Evolutionary conservation across 2,329 filamentous ascomycete species (phyloP), one percentile per base, ranked within the genome.

Genomic region (Clarireedia paspali): DNA sequence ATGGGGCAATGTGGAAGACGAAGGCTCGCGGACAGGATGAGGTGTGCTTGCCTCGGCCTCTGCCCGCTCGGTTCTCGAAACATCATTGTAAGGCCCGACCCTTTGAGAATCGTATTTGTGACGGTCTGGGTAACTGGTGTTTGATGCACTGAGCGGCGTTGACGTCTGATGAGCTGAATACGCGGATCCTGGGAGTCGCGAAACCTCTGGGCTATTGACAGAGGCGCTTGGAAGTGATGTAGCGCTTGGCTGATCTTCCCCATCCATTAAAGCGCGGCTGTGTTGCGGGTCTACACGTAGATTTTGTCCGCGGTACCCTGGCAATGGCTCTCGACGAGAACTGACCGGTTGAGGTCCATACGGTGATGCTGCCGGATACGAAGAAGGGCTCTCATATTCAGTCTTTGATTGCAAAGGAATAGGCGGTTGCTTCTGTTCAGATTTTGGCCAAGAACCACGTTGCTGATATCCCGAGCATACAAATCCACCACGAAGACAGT

Each of bases 401-500:
- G 91, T 89, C 72, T 95, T 95, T 20, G 90, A 91, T 72, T 95
- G 89, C 50, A 95, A 79, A 58, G 87, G 88, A 62, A 91, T 80
- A 50, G 85, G 81, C 50, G 78, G 73, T 63, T 84, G 81, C 63
- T 87, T 84, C 67, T 74, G 84, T 59, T 87, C 85, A 34, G 86
- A 83, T 72, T 92, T 95, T 61, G 87, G 83, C 85, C 88, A 94
- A 51, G 82, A 78, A 44, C 85, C 84, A 65, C 89, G 82, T 63
- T 88, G 85, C 54, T 88, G 88, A 72, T 99, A 99, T 51, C 94
- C 94, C 64, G 89, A 87, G 70, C 94, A 99, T 36, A 89, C 77
- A 70, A 97, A 97, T 15, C 89, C 89, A 46, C 94, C 92, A 59
- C 90, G 87, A 55, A 88, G 79, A 73, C 94, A 99, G 67, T 99